Evolutionary conservation across 2,329 filamentous ascomycete genomes (phyloP).

Genomic region (Fusarium sp.): DNA sequence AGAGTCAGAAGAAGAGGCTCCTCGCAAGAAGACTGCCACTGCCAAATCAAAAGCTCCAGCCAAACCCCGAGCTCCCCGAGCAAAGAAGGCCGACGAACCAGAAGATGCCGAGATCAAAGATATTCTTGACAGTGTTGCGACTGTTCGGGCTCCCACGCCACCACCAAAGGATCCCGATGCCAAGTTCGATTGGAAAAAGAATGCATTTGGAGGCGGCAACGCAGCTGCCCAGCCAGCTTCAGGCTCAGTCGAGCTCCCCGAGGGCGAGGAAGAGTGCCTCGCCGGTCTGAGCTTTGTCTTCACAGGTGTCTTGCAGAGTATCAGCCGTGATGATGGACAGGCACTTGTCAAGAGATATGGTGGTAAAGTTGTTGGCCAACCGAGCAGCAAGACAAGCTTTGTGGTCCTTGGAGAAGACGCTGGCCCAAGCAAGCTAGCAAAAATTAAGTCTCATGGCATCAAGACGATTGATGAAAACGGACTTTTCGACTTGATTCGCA

Average conservation of each 20-base stretch:
- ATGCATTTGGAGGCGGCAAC: constrained; percentile 67
- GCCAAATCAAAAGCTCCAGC: constrained; percentile 70
- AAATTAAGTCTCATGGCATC: constrained; percentile 81
- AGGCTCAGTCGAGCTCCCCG: constrained; percentile 77
- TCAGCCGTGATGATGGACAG: constrained; percentile 87
- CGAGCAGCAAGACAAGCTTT: constrained; percentile 93
- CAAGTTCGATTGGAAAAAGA: constrained; percentile 85
- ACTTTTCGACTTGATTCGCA: constrained; percentile 84
- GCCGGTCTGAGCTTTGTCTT: constrained; percentile 94
- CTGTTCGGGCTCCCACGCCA: constrained; percentile 84
- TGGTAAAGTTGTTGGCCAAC: constrained; percentile 85
- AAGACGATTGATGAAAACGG: constrained; percentile 97
- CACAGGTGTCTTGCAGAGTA: constrained; percentile 83
- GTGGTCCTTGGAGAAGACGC: constrained; percentile 93
- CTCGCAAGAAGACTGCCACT: constrained; percentile 69
- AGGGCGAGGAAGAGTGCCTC: constrained; percentile 88
- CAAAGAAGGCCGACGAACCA: constrained; percentile 73
- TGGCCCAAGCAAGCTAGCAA: constrained; percentile 90
- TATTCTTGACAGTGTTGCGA: constrained; percentile 89
- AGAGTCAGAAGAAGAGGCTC: constrained; percentile 68
- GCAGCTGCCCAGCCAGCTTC: constrained; percentile 70
- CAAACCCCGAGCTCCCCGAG: constrained; percentile 67
- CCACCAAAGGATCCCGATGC: constrained; percentile 75
- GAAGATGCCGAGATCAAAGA: constrained; percentile 80
- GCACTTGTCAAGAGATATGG: constrained; percentile 92